These are phyloP conservation scores for Aspergillus transmontanensis DNA, from an alignment of 2,329 filamentous ascomycete species.

Conservation along the genomic window DNA sequence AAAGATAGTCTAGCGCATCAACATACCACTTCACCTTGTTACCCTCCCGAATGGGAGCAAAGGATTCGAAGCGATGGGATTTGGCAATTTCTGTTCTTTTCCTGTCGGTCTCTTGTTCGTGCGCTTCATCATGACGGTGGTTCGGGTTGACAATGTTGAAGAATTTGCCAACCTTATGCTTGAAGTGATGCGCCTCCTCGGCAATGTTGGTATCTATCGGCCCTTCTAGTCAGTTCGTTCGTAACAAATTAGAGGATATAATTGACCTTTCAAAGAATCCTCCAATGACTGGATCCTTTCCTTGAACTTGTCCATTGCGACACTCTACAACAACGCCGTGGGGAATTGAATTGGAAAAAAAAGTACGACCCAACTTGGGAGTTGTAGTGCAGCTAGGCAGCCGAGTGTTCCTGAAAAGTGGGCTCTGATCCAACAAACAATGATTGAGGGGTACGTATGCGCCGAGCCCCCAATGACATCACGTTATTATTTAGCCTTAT, in stretches of 20 bases:
- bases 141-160: constrained; percentile 76
- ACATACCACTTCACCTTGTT: constrained; percentile 97
- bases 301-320: constrained; percentile 30
- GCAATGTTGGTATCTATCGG: constrained; percentile 41
- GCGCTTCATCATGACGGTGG: constrained; percentile 90
- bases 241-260: not conserved
- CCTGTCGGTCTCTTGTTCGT: constrained; percentile 79
- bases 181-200: constrained; percentile 59
- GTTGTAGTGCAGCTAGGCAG: not conserved
- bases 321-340: not conserved
- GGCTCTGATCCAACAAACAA: not conserved
- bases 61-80: constrained; percentile 82
- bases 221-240: constrained; percentile 2
- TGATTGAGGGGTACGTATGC: not conserved
- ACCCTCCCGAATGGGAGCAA: constrained; percentile 80
- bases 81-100: constrained; percentile 75
- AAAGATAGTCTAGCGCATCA: constrained; percentile 92
- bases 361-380: not conserved
- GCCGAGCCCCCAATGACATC: constrained; percentile 8
- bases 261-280: constrained; percentile 30
- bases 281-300: constrained; percentile 29
- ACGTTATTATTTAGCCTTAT: constrained; percentile 6
- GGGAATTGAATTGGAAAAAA: not conserved
- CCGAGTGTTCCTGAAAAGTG: constrained; percentile 1
- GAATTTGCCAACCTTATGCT: constrained; percentile 66